These are phyloP conservation scores for Thraustotheca clavata DNA, from an alignment of 352 stramenopile species.

Conservation along the genomic window DNA sequence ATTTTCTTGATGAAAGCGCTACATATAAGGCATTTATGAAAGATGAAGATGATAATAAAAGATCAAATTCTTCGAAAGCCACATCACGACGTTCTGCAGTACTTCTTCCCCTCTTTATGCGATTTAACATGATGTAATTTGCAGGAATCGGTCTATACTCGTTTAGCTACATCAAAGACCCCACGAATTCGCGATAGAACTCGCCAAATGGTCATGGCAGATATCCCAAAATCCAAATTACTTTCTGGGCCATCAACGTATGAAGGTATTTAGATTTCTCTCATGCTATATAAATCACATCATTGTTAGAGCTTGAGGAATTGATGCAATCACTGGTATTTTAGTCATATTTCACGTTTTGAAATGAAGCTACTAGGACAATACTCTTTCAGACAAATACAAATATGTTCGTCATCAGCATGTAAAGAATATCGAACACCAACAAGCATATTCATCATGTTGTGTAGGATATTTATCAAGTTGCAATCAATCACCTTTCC, in stretches of 20 bases:
- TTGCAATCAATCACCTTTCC: conserved; percentile 57
- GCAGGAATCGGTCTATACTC: too few species aligned
- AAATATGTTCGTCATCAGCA: conserved; percentile 7
- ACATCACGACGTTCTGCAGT: too few species aligned
- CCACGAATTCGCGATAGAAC: too few species aligned
- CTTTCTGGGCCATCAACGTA: conserved; percentile 17
- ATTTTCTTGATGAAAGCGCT: too few species aligned
- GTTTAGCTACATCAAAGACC: too few species aligned
- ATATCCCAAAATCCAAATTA: too few species aligned
- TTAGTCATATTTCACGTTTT: background rate
- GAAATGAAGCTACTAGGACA: conserved; percentile 1
- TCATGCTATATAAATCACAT: background rate
- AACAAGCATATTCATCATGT: background rate
- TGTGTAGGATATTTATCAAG: conserved; percentile 18
- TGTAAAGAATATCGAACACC: background rate
- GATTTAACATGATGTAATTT: too few species aligned
- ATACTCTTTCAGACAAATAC: conserved; percentile 9
- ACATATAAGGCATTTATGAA: too few species aligned
- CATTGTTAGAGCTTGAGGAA: background rate
- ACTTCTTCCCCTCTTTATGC: too few species aligned
- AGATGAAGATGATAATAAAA: too few species aligned
- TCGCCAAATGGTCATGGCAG: conserved; percentile 11
- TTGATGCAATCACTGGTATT: conserved; percentile 16
- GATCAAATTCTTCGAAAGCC: too few species aligned
- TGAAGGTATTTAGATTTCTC: conserved; percentile 8